Conservation (phyloP, 495 filamentous ascomycete species). For the Penicillium angulare region DNA sequence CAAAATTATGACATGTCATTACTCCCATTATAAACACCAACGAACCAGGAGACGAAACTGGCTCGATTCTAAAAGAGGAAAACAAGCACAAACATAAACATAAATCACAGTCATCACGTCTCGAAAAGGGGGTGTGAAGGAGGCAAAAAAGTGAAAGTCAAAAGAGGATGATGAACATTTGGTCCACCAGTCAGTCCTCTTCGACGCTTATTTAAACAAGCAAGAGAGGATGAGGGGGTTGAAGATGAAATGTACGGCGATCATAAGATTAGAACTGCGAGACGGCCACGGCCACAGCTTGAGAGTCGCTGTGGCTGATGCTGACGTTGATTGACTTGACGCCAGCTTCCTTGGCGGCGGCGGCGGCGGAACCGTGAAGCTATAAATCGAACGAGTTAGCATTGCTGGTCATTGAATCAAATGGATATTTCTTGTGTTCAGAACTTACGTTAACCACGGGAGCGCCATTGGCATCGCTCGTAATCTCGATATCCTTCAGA, state of each 20-base stretch:
- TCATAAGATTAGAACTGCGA: slow-evolving; percentile 58
- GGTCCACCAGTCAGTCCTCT: not conserved
- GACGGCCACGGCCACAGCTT: slow-evolving; percentile 90
- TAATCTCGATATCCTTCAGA: slow-evolving; percentile 93
- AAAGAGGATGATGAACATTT: not conserved
- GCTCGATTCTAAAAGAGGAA: slow-evolving; percentile 18
- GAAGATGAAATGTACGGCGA: not conserved
- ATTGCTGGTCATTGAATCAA: slow-evolving; percentile 2
- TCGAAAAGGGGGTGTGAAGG: slow-evolving; percentile 19
- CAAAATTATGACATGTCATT: slow-evolving; percentile 24
- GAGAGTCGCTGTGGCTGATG: slow-evolving; percentile 89
- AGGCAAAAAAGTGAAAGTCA: too few relatives aligned
- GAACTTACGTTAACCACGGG: slow-evolving; percentile 79
- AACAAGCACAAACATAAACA: slow-evolving; percentile 16
- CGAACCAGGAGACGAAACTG: slow-evolving; percentile 30
- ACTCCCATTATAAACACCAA: slow-evolving; percentile 34
- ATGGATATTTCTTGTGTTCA: not conserved
- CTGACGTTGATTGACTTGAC: slow-evolving; percentile 86
- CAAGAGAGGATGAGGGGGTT: not conserved
- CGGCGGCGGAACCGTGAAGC: slow-evolving; percentile 81
- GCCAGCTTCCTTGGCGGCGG: slow-evolving; percentile 77
- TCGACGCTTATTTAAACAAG: slow-evolving; percentile 4
- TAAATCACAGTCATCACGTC: slow-evolving; percentile 37
- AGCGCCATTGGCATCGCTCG: slow-evolving; percentile 72
- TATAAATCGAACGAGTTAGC: slow-evolving; percentile 38